Evolutionary conservation across 768 basidiomycete species (phyloP), one percentile per base, ranked within the genome.

Genomic region (Amanita polypyramis): DNA sequence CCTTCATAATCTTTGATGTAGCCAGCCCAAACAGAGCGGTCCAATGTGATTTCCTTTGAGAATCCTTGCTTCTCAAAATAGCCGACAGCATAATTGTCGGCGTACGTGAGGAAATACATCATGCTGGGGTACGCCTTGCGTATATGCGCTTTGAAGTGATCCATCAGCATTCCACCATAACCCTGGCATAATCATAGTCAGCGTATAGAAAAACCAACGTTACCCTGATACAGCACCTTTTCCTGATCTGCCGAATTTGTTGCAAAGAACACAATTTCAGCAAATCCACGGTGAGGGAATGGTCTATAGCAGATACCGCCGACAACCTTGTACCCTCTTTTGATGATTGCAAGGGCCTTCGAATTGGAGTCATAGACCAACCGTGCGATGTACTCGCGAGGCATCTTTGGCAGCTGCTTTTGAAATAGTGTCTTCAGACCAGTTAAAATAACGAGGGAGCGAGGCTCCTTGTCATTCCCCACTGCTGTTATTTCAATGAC

Each of bases 1-100:
- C 95, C 95, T 64, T 99, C 96, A 65, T 99, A 99, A 62, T 99
- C 96, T 63, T 98, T 99, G 79, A 99, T 98, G 64, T 99, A 98
- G 9, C 94, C 96, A 0, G 95, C 94, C 96, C 96, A 99, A 6
- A 85, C 73, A 1, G 86, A 80, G 37, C 94, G 77, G 51, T 85
- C 84, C n/a, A 96, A 75, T 0, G 86, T 85, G 52, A 99, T 95
- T 49, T 98, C 94, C 63, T 98, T 98, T 5, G 91, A 88, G 65
- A 99, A 99, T 0, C 96, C 96, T 69, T 98, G 96, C 62, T 98
- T 99, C 63, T 92, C 92, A 73, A 99, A 98, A 66, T 97, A 99
- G 2, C 96, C 95, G 33, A 98, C 93, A 14, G 96, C 96, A 61
- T 91, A 99, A 63, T 98, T 98, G 66, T 99, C 96, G 40, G 96